phyloP scores from a whole-genome alignment of 2,329 filamentous ascomycete species.

The Rhexocercosporidium sp. region DNA sequence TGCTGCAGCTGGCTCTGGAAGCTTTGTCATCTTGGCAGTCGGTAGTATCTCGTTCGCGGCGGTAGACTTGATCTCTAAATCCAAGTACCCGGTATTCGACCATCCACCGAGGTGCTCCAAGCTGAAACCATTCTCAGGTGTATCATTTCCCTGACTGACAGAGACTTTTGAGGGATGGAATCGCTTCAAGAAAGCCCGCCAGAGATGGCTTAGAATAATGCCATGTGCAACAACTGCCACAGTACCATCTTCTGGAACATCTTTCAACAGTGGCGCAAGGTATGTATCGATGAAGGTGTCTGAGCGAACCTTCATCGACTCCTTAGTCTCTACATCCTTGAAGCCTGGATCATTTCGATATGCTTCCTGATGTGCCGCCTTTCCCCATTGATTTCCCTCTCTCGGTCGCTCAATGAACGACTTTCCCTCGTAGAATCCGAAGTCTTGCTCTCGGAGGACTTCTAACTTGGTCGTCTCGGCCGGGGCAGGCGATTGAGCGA shows the following conservation, averaged over 20 bases:
- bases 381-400: conserved; percentile 41
- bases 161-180: conserved; percentile 47
- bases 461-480: conserved; percentile 36
- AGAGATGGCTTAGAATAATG: conserved; percentile 74
- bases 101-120: conserved; percentile 61
- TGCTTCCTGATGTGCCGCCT: conserved; percentile 46
- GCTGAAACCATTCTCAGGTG: conserved; percentile 43
- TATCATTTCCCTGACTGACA: conserved; percentile 49
- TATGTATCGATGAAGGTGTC: conserved; percentile 69
- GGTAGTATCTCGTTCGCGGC: not conserved
- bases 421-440: conserved; percentile 72
- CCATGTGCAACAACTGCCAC: conserved; percentile 82
- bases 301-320: conserved; percentile 68
- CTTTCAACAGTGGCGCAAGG: conserved; percentile 59
- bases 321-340: conserved; percentile 68
- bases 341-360: conserved; percentile 49
- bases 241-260: conserved; percentile 43
- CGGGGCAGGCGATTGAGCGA: conserved; percentile 52
- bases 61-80: conserved; percentile 35
- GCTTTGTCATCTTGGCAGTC: not conserved
- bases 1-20: not conserved
- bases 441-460: conserved; percentile 74
- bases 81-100: conserved; percentile 68
- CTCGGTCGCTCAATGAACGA: conserved; percentile 53
- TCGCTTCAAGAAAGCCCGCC: conserved; percentile 63